Evolutionary conservation across 129 eudicot genomes (phyloP).

Genomic region (Sambucus nigra): DNA sequence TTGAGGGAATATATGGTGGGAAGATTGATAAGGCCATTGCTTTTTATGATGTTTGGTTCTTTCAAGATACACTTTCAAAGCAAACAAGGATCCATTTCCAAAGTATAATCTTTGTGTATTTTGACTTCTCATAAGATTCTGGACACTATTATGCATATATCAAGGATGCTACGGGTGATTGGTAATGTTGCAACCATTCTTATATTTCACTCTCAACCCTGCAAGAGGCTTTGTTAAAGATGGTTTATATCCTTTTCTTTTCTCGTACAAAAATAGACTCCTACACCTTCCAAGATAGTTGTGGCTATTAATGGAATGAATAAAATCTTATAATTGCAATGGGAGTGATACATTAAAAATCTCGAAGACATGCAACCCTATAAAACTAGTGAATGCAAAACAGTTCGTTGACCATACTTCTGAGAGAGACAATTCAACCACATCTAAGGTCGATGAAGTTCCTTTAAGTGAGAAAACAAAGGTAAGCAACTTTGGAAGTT

Average conservation of each 20-base stretch:
- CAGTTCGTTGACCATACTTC: constrained; percentile 24
- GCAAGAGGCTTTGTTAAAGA: constrained; percentile 84
- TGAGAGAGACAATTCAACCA: constrained; percentile 21
- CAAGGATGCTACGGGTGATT: constrained; percentile 84
- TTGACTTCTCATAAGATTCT: constrained; percentile 87
- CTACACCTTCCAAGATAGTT: constrained; percentile 28
- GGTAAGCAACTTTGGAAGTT: constrained; percentile 18
- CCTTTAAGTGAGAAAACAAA: constrained; percentile 24
- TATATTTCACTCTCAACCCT: constrained; percentile 56
- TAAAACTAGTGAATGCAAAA: constrained; percentile 22
- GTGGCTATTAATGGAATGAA: constrained; percentile 43
- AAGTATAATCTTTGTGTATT: constrained; percentile 87
- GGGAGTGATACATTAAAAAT: constrained; percentile 35
- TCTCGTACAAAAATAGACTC: constrained; percentile 77
- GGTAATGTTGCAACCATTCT: constrained; percentile 99
- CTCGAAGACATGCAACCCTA: constrained; percentile 15
- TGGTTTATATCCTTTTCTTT: constrained; percentile 85
- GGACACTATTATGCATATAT: constrained; percentile 97
- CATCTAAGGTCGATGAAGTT: constrained; percentile 29
- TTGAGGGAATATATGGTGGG: constrained; percentile 79
- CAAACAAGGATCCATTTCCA: constrained; percentile 75
- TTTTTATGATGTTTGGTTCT: constrained; percentile 76
- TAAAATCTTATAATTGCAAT: constrained; percentile 35
- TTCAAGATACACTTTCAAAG: constrained; percentile 89
- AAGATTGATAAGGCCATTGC: constrained; percentile 81